Evolutionary conservation across 495 filamentous ascomycete genomes (phyloP).

Genomic region (Parmelia sp.): DNA sequence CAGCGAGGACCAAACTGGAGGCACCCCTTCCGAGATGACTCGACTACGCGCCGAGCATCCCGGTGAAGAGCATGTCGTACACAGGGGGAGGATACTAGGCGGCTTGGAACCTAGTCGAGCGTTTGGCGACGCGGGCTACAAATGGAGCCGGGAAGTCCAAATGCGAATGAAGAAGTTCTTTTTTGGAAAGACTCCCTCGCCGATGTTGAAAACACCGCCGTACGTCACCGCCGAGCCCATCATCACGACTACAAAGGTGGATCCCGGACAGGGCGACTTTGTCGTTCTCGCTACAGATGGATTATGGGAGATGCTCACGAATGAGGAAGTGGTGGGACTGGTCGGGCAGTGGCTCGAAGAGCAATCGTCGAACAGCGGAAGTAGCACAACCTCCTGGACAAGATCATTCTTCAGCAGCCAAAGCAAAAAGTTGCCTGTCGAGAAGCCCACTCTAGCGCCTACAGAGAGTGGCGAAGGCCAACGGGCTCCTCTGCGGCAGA

Average conservation of each 20-base stretch:
- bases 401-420: conserved; percentile 45
- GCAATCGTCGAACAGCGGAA: conserved; percentile 39
- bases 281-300: conserved; percentile 96
- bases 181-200: conserved; percentile 69
- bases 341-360: conserved; percentile 95
- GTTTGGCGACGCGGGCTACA: conserved; percentile 95
- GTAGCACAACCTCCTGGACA: conserved; percentile 37
- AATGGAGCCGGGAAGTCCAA: conserved; percentile 82
- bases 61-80: conserved; percentile 73
- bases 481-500: conserved; percentile 70
- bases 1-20: conserved; percentile 88
- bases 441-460: conserved; percentile 31
- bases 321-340: conserved; percentile 94
- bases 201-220: conserved; percentile 79
- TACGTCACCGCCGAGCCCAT: conserved; percentile 97
- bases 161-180: conserved; percentile 73
- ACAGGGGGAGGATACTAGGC: conserved; percentile 84
- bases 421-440: conserved; percentile 47
- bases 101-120: conserved; percentile 86
- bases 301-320: conserved; percentile 98
- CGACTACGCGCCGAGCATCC: conserved; percentile 81
- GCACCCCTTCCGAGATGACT: conserved; percentile 72
- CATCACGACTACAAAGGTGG: conserved; percentile 89
- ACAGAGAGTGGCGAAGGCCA: conserved; percentile 49
- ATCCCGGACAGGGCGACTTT: conserved; percentile 87